Conservation (phyloP, 73 alveolate species). For the Breviolum minutum region DNA sequence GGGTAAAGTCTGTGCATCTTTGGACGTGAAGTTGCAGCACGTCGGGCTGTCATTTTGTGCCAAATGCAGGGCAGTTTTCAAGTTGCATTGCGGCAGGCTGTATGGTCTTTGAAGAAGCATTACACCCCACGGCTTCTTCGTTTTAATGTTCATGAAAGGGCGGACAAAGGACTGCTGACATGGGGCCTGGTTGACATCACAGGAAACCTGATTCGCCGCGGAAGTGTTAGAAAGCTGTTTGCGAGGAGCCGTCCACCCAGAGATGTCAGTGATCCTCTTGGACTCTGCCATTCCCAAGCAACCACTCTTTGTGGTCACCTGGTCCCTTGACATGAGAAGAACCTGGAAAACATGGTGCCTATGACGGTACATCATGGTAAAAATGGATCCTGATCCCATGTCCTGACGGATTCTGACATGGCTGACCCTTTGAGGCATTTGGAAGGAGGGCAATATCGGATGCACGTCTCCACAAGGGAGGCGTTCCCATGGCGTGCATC, state of each 20-base stretch:
- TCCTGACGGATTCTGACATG: not conserved
- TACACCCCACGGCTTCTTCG: slow-evolving; percentile 50
- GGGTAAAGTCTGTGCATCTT: too few relatives aligned
- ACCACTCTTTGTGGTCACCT: slow-evolving; percentile 38
- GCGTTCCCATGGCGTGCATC: not conserved
- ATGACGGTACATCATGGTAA: too few relatives aligned
- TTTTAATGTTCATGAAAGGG: not conserved
- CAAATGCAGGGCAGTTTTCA: too few relatives aligned
- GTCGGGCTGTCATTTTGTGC: too few relatives aligned
- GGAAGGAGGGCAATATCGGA: not conserved
- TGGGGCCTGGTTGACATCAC: too few relatives aligned
- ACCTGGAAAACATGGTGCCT: too few relatives aligned
- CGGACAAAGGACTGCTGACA: slow-evolving; percentile 17
- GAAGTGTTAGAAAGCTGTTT: not conserved
- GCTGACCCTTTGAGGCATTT: not conserved
- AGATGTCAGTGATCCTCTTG: slow-evolving; percentile 13
- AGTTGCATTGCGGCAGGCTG: not conserved
- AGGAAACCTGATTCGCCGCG: too few relatives aligned
- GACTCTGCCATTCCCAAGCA: slow-evolving; percentile 89
- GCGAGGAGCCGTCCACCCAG: slow-evolving; percentile 35
- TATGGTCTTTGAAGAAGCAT: slow-evolving; percentile 12
- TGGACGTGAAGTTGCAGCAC: too few relatives aligned
- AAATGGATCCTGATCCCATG: too few relatives aligned
- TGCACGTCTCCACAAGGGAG: slow-evolving; percentile 32
- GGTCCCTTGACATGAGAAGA: not conserved